phyloP scores from a whole-genome alignment of 2,329 filamentous ascomycete species.

The Trichophyton simii region DNA sequence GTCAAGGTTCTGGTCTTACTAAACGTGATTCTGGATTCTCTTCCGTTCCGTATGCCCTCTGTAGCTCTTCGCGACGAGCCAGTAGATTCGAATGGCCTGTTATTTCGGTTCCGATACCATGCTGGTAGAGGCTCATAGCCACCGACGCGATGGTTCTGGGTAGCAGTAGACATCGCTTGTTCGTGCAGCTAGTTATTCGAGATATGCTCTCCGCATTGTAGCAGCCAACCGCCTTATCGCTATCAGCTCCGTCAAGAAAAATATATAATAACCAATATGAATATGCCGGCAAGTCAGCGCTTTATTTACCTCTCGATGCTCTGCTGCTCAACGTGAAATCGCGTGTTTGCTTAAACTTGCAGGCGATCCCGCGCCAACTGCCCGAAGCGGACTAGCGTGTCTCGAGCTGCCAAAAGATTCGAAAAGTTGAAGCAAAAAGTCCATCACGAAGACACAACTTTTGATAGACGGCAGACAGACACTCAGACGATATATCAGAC shows the following conservation, averaged over 20 bases:
- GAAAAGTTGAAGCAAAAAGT: background rate
- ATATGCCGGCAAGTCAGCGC: background rate
- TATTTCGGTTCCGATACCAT: background rate
- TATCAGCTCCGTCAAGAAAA: constrained; percentile 14
- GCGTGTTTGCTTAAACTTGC: background rate
- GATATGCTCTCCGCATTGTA: background rate
- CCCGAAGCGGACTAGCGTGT: constrained; percentile 11
- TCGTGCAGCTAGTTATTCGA: background rate
- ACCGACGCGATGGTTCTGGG: background rate
- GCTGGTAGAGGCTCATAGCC: background rate
- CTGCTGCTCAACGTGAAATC: background rate
- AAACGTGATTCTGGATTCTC: constrained; percentile 19
- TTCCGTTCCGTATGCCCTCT: constrained; percentile 10
- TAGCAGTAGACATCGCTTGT: background rate
- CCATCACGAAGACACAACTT: background rate
- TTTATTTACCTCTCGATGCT: background rate
- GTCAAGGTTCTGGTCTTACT: constrained; percentile 28
- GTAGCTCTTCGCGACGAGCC: constrained; percentile 5
- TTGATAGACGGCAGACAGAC: background rate
- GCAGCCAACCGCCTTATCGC: background rate
- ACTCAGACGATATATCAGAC: background rate
- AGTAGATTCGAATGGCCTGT: background rate
- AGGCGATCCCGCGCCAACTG: background rate
- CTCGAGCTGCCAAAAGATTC: constrained; percentile 1
- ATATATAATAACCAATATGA: background rate